These are phyloP conservation scores for Puccinia hordei DNA, from an alignment of 1,284 basidiomycete species.

Conservation along the genomic window DNA sequence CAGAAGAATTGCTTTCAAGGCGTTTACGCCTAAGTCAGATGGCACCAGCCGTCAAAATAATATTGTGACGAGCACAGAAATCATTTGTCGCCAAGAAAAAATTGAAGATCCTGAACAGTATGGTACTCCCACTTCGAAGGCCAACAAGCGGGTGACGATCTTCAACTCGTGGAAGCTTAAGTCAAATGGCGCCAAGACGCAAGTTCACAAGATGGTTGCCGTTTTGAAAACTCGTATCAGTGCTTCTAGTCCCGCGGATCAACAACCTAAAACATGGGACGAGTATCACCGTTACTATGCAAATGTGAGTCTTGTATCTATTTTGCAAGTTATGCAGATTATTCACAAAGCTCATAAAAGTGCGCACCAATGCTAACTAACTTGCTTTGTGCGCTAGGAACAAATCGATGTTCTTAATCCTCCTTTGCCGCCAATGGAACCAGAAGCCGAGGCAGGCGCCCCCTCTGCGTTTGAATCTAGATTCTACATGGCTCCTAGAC, in stretches of 20 bases:
- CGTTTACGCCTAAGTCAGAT: constrained; percentile 39
- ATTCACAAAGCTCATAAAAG: background rate
- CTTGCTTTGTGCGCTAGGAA: constrained; percentile 7
- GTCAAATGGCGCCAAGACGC: constrained; percentile 12
- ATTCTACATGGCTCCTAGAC: constrained; percentile 52
- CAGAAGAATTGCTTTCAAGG: constrained; percentile 49
- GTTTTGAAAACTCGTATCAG: constrained; percentile 50
- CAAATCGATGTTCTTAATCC: constrained; percentile 47
- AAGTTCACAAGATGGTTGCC: constrained; percentile 39
- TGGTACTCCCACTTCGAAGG: background rate
- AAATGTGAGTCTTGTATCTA: constrained; percentile 48
- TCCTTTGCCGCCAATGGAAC: constrained; percentile 41
- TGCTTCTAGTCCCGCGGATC: constrained; percentile 54
- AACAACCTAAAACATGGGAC: constrained; percentile 55
- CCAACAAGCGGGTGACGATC: background rate
- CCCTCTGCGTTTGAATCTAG: constrained; percentile 53
- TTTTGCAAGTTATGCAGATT: background rate
- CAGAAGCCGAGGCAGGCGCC: background rate
- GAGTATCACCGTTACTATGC: constrained; percentile 54
- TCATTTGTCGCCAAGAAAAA: constrained; percentile 9
- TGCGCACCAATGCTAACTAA: background rate
- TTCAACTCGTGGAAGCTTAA: constrained; percentile 41
- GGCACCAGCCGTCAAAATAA: constrained; percentile 12
- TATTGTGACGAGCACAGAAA: constrained; percentile 25
- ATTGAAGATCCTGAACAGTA: background rate